Base-by-base conservation (phyloP, 805 yeast genomes). In the Yamadazyma endophytica region DNA sequence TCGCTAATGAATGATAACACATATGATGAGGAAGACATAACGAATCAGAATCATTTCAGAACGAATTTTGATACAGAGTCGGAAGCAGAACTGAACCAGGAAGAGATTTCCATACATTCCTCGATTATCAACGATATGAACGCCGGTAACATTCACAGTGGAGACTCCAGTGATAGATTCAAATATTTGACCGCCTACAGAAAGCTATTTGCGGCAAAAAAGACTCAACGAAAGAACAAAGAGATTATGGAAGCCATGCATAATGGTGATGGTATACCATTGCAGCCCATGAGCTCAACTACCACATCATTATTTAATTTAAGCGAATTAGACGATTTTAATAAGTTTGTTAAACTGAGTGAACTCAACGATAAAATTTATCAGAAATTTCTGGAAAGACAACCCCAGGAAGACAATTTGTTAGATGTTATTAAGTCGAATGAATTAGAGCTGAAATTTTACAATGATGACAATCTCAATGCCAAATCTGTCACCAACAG, bases 291-390 rank as follows among this genome's bases (percentile, higher is more conserved):
- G 15, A 13, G 35, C 5, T 28, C 42, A 2, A 26, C 21, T n/a
- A 30, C 28, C 13, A 26, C 43, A 6, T 58, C 65, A 0, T 44
- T 58, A 4, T 60, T 63, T 33, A 48, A 46, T 6, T 42, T 62
- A 12, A 49, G 62, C 1, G 32, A 45, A 5, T 40, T 64, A 13
- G 63, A 59, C 37, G 72, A 65, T 35, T 65, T 51, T 40, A 42
- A 39, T 24, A 49, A 43, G 24, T 65, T 54, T 35, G 49, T 60
- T 9, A 54, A 52, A 32, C 54, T 56, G 43, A 52, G 63, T 15
- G 59, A 57, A 28, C 33, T 64, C 18, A 56, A 62, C 35, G 63
- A 64, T 29, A 29, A 31, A 16, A 60, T 63, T 23, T 49, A 48
- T 20, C 39, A 47, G 4, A 45, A 47, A 33, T 36, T 35, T 50